Base-by-base conservation (phyloP, 305 asterid genomes). In the Solanum hybrid region DNA sequence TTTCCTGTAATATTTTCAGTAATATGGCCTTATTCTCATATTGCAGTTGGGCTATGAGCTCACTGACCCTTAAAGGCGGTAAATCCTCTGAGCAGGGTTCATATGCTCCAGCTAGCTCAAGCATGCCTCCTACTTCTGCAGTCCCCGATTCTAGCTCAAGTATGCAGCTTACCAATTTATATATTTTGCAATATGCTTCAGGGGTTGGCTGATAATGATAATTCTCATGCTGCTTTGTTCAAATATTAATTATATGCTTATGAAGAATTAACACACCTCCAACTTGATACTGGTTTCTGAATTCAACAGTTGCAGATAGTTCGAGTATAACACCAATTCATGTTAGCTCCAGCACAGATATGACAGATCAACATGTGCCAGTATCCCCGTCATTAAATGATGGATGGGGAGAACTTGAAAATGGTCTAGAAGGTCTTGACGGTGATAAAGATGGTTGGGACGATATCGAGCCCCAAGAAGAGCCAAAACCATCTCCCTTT, bases 31-130 rank as follows among this genome's bases (percentile, higher is more conserved):
- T 45, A 15, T 17, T 76, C 60, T 89, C 86, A 75, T 93, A 89
- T 79, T 95, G 93, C 97, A 97, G 99, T 93, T 97, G 99, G 99
- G 99, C 99, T 66, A 97, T 97, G 99, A 97, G 99, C 93, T 97
- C 99, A 27, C 95, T 97, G 95, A 94, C 99, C 72, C 88, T 93
- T 78, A 97, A 96, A 95, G 97, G 98, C 17, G 38, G 72, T 89
- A 97, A 97, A 95, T 94, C 98, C 92, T 93, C 94, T 69, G 99
- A 97, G 88, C 98, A 92, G 90, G 91, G 90, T 92, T 91, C 92
- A n/a, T 89, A 91, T 88, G 88, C 96, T 91, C 90, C 99, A 90
- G 87, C 96, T 90, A 94, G 89, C 91, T 90, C 95, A 78, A 92
- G 86, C 89, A 94, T 94, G 76, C 95, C 97, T 60, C 90, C 92